phyloP scores from a whole-genome alignment of 2,329 filamentous ascomycete species.

The Calonectria crousiana region DNA sequence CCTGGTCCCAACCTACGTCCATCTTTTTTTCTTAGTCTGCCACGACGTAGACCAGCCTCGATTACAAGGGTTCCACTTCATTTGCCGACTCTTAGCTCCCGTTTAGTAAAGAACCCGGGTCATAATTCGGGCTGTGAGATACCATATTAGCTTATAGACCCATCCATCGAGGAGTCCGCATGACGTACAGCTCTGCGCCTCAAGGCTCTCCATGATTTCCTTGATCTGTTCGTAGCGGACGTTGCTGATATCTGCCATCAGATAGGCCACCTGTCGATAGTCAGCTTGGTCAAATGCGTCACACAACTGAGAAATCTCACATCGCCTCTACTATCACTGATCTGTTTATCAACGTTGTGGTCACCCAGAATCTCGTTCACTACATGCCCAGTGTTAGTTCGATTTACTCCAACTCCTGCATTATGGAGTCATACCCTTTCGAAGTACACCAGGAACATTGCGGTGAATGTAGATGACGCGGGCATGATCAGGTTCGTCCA shows the following conservation, averaged over 20 bases:
- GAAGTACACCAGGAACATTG: conserved; percentile 94
- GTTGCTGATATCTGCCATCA: conserved; percentile 97
- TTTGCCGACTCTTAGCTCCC: conserved; percentile 1
- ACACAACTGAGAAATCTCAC: conserved; percentile 57
- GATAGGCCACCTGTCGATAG: conserved; percentile 77
- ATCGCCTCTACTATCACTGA: conserved; percentile 94
- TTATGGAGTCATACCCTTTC: conserved; percentile 71
- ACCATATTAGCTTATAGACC: conserved; percentile 16
- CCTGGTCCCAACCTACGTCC: not conserved
- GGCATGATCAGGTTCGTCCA: conserved; percentile 90
- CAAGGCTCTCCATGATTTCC: conserved; percentile 85
- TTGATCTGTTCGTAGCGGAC: conserved; percentile 86
- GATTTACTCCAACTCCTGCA: not conserved
- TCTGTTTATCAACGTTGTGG: conserved; percentile 99
- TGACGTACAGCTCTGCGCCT: conserved; percentile 80
- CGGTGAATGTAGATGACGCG: conserved; percentile 97
- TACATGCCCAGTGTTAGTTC: conserved; percentile 44
- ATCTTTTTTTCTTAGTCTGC: not conserved
- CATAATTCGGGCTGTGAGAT: conserved; percentile 56
- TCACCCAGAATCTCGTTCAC: conserved; percentile 95
- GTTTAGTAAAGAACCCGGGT: conserved; percentile 61
- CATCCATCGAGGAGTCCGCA: not conserved
- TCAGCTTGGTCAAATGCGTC: not conserved
- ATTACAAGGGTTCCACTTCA: conserved; percentile 29
- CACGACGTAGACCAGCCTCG: not conserved